These are phyloP conservation scores for Phyllosticta citriasiana DNA, from an alignment of 2,329 filamentous ascomycete species.

Conservation along the genomic window DNA sequence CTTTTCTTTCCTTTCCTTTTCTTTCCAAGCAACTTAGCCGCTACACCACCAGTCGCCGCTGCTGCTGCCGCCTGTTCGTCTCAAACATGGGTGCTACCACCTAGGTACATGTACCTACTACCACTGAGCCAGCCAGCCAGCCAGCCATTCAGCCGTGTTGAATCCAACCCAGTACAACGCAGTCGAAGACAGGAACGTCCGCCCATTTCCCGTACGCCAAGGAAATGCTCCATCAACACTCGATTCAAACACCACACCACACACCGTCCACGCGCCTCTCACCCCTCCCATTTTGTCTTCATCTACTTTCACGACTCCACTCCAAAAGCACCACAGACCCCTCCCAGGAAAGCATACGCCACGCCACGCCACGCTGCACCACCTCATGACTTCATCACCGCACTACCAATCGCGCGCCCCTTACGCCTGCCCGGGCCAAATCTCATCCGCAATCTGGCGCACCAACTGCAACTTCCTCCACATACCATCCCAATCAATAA, in stretches of 20 bases:
- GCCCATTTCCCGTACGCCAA: not conserved
- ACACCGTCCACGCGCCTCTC: not conserved
- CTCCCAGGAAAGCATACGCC: too few relatives aligned
- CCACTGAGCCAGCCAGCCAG: not conserved
- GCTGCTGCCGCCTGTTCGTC: not conserved
- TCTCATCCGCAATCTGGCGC: conserved; percentile 59
- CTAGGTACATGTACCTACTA: not conserved
- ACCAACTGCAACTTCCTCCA: conserved; percentile 59
- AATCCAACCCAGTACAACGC: not conserved
- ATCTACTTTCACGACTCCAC: not conserved
- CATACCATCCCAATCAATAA: conserved; percentile 57
- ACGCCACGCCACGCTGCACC: conserved; percentile 14
- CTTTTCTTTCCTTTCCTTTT: too few relatives aligned
- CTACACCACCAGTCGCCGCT: not conserved
- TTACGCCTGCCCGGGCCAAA: conserved; percentile 50
- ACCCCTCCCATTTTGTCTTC: not conserved
- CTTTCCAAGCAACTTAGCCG: not conserved
- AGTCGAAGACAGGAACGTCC: too few relatives aligned
- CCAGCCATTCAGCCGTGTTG: not conserved
- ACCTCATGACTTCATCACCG: conserved; percentile 24
- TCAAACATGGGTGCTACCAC: too few relatives aligned
- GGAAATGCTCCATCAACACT: not conserved
- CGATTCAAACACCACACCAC: not conserved
- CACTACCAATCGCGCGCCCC: too few relatives aligned
- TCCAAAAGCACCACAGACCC: too few relatives aligned